Evolutionary conservation across 2,329 filamentous ascomycete species (phyloP).

Genomic region (Epichloe aotearoae): DNA sequence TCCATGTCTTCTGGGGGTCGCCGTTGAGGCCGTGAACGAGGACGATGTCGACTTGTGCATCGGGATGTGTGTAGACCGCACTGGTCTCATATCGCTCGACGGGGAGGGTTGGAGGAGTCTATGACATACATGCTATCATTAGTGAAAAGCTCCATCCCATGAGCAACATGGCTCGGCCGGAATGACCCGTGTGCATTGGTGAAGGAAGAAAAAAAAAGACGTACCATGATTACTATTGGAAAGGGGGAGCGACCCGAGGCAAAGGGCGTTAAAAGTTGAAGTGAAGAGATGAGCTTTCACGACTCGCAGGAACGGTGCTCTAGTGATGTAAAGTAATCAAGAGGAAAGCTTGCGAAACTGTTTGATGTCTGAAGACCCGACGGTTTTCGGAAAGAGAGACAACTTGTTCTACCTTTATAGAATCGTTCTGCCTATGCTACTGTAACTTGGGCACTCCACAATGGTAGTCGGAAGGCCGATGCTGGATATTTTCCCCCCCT

Average conservation of each 20-base stretch:
- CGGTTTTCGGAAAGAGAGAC: neutral
- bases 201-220: neutral
- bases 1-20: conserved; percentile 48
- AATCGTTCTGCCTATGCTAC: neutral
- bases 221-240: neutral
- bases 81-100: conserved; percentile 41
- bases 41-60: conserved; percentile 50
- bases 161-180: too few species aligned
- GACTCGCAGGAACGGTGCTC: neutral
- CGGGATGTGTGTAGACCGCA: conserved; percentile 43
- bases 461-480: neutral
- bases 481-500: neutral
- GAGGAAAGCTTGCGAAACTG: neutral
- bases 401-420: conserved; percentile 1
- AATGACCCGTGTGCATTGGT: neutral
- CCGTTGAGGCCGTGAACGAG: conserved; percentile 62
- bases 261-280: neutral
- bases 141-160: neutral
- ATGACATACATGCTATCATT: neutral
- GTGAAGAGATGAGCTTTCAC: neutral
- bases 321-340: neutral
- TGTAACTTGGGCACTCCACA: neutral
- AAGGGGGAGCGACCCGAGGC: neutral
- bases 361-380: neutral
- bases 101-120: neutral